These are phyloP conservation scores for Periglandula ipomoeae DNA, from an alignment of 2,329 filamentous ascomycete species.

Conservation along the genomic window DNA sequence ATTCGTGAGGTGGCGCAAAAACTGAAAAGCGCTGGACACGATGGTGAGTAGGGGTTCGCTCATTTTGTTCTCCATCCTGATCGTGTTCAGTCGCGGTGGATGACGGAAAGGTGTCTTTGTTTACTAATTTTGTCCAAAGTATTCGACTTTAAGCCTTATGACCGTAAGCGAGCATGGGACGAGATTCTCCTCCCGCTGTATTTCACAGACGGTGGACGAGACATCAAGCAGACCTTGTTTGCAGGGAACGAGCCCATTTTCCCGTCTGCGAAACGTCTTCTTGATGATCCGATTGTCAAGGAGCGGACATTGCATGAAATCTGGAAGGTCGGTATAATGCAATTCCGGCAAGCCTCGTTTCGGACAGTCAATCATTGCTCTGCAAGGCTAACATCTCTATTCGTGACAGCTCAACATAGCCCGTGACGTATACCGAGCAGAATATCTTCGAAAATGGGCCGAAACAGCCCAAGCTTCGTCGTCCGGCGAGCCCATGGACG, in stretches of 20 bases:
- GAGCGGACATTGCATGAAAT: constrained; percentile 35
- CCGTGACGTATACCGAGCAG: constrained; percentile 29
- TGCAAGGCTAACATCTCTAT: neutral
- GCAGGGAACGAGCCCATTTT: constrained; percentile 47
- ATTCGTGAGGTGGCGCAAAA: constrained; percentile 42
- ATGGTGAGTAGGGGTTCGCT: constrained; percentile 27
- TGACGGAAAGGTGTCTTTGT: no score
- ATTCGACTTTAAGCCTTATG: constrained; percentile 7
- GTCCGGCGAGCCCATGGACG: constrained; percentile 37
- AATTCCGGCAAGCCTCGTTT: no score
- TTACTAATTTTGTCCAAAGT: neutral
- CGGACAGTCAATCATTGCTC: no score
- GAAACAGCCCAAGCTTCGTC: constrained; percentile 18
- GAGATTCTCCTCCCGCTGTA: constrained; percentile 38
- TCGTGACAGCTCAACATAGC: constrained; percentile 19
- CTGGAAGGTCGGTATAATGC: constrained; percentile 27
- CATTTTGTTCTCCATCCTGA: neutral
- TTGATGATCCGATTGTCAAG: constrained; percentile 40
- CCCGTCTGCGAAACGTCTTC: constrained; percentile 38
- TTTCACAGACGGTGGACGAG: constrained; percentile 51
- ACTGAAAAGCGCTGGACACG: constrained; percentile 36
- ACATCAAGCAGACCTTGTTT: constrained; percentile 39
- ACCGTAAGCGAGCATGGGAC: constrained; percentile 9
- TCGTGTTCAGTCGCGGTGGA: no score
- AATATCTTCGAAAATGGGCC: constrained; percentile 30